phyloP scores from a whole-genome alignment of 176 grass and related monocot species.

The Rhipidocladum racemiflorum region DNA sequence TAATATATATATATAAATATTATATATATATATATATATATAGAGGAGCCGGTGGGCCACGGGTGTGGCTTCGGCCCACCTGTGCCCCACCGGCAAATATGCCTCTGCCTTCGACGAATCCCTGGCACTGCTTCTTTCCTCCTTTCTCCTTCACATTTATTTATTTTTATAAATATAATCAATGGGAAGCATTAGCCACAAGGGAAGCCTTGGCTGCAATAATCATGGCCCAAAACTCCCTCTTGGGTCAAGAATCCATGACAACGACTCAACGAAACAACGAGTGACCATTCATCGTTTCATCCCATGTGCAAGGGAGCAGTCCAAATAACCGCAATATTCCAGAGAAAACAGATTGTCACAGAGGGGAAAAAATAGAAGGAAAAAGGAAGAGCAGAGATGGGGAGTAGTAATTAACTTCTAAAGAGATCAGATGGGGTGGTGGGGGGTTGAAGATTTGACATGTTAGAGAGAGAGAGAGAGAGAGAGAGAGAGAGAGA shows the following conservation, averaged over 20 bases:
- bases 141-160: background rate
- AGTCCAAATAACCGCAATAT: slow-evolving; percentile 14
- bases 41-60: too few relatives aligned
- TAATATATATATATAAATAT: too few relatives aligned
- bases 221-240: background rate
- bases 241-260: slow-evolving; percentile 3
- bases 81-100: too few relatives aligned
- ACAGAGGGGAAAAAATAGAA: background rate
- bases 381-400: background rate
- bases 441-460: too few relatives aligned
- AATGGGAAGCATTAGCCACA: background rate
- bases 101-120: background rate
- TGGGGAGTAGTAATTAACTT: background rate
- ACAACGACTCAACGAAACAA: too few relatives aligned
- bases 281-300: background rate
- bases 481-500: background rate
- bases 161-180: background rate
- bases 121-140: background rate
- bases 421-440: background rate
- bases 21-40: too few relatives aligned
- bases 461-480: background rate
- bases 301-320: slow-evolving; percentile 35
- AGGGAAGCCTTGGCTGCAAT: background rate
- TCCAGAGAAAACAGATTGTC: background rate
- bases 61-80: too few relatives aligned